These are phyloP conservation scores for Xanthoceras sorbifolium DNA, from an alignment of 345 rosid genomes.

Conservation along the genomic window DNA sequence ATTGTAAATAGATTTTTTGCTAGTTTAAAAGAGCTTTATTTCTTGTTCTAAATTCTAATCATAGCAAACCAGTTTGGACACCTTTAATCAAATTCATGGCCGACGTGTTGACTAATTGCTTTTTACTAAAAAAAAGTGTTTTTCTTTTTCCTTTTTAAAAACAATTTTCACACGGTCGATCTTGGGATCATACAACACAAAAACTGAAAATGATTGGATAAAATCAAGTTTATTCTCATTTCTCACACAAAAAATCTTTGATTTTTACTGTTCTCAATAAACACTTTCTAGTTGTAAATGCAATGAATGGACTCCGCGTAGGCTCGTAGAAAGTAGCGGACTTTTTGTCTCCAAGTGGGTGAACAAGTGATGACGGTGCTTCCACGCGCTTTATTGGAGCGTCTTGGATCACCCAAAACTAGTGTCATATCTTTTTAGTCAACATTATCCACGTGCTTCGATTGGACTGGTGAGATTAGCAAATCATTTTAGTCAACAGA, in stretches of 20 bases:
- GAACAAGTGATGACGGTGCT: not conserved
- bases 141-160: too few species aligned
- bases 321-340: not conserved
- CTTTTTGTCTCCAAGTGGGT: not conserved
- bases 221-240: too few species aligned
- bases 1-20: not conserved
- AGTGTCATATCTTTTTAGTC: not conserved
- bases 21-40: not conserved
- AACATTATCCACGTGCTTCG: conserved; percentile 32
- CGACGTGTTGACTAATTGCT: not conserved
- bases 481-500: conserved; percentile 18
- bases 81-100: not conserved
- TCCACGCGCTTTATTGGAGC: not conserved
- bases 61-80: not conserved
- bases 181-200: not conserved
- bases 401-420: not conserved
- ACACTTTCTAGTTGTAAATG: not conserved
- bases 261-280: not conserved
- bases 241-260: too few species aligned
- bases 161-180: not conserved
- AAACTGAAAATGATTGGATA: not conserved
- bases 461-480: not conserved
- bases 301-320: not conserved
- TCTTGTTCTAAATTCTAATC: not conserved
- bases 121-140: too few species aligned